Evolutionary conservation across 1,284 basidiomycete species (phyloP), one percentile per base, ranked within the genome.

Genomic region (Apiotrichum sp.): DNA sequence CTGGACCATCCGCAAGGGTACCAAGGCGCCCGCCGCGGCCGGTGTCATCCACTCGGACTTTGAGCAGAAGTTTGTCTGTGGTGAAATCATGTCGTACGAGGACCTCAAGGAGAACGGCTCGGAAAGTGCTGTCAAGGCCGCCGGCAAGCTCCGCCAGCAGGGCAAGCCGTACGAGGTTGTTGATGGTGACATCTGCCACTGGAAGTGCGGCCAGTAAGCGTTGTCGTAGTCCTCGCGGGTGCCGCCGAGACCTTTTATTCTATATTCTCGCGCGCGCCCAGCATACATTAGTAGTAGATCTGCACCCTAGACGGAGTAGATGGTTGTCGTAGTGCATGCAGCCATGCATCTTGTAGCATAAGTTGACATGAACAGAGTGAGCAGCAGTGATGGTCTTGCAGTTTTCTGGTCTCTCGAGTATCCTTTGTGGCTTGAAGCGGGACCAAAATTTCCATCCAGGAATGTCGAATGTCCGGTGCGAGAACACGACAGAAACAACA

Each of bases 11-110:
- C 82, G 93, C 56, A 85, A 85, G 62, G 93, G 92, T 33, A 90
- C 87, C 45, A 96, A 93, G 75, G 96, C 96, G 1, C 96, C 95
- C 14, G 88, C 93, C 70, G 96, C 96, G 2, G 96, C 96, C 39
- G 96, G 96, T 77, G 93, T 99, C 68, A 99, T 99, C 71, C 95
- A 98, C 63, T 66, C 61, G 52, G 59, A 64, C 50, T 57, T 59
- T 62, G 63, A 98, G 80, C 89, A 95, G 76, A 96, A 96, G 79
- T 98, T 98, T 68, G 89, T 99, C n/a, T 98, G 95, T 68, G 96
- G 95, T 77, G 95, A 98, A 78, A 97, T 98, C 73, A 97, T 98
- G 90, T 72, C 85, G 4, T 97, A 86, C 69, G 85, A 86, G 0
- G 96, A 98, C 73, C 80, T 99, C 62, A 88, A 88, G 73, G 92